These are phyloP conservation scores for Posidonia australis DNA, from an alignment of 106 monocot species.

Conservation along the genomic window DNA sequence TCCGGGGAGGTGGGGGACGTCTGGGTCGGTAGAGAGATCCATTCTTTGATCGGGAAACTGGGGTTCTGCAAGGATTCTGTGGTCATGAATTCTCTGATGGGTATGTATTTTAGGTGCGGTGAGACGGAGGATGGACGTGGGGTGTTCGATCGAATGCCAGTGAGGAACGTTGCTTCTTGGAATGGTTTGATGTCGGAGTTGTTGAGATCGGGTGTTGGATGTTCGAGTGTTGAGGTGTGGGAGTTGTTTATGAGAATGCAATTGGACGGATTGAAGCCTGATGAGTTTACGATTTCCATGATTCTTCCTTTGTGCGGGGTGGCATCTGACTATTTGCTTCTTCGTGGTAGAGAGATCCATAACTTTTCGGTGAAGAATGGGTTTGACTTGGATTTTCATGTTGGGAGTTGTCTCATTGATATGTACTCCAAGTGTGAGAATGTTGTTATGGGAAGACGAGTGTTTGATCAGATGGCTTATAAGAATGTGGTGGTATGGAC, in stretches of 20 bases:
- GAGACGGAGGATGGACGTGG: conserved; percentile 14
- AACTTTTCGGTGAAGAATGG: conserved; percentile 33
- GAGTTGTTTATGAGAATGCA: conserved; percentile 38
- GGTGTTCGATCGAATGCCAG: conserved; percentile 67
- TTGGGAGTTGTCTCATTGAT: conserved; percentile 47
- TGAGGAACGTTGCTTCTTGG: conserved; percentile 46
- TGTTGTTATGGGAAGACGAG: conserved; percentile 25
- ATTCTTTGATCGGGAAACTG: conserved; percentile 24
- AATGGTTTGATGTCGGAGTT: conserved; percentile 37
- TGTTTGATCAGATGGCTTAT: conserved; percentile 38
- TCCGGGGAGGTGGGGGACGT: conserved; percentile 14
- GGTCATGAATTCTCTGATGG: conserved; percentile 44
- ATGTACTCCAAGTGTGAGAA: conserved; percentile 40
- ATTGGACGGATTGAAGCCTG: conserved; percentile 32
- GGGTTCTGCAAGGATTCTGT: conserved; percentile 37
- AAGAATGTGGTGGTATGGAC: conserved; percentile 70
- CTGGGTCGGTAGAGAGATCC: conserved; percentile 17
- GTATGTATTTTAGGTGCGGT: conserved; percentile 21
- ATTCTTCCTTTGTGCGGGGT: conserved; percentile 31
- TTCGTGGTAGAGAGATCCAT: conserved; percentile 47
- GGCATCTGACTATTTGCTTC: neutral
- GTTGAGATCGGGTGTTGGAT: neutral
- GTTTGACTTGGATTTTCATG: conserved; percentile 42
- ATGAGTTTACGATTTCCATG: conserved; percentile 46
- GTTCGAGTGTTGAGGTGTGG: conserved; percentile 11